phyloP scores from a whole-genome alignment of 2,329 filamentous ascomycete genomes.

The Aspergillus aculeatinus region DNA sequence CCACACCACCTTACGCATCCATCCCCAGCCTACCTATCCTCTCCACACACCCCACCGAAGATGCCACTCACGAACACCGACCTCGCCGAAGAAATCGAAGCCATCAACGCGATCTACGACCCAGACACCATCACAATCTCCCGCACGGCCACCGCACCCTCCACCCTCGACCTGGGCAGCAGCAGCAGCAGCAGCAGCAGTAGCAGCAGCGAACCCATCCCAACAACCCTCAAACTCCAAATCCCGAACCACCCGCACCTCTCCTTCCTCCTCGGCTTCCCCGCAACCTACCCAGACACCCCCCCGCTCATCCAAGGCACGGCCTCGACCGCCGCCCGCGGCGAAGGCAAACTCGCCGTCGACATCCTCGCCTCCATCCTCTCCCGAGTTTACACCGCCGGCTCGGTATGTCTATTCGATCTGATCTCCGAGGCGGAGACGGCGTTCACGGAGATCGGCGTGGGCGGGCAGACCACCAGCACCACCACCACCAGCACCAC shows the following conservation, averaged over 20 bases:
- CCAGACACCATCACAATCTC: slow-evolving; percentile 58
- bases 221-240: slow-evolving; percentile 58
- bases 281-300: slow-evolving; percentile 69
- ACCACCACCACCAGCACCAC: too few species aligned
- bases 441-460: slow-evolving; percentile 56
- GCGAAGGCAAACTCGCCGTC: slow-evolving; percentile 71
- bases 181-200: slow-evolving; percentile 12
- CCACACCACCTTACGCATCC: not conserved
- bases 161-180: slow-evolving; percentile 30
- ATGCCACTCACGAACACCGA: slow-evolving; percentile 35
- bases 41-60: not conserved
- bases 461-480: slow-evolving; percentile 22
- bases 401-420: slow-evolving; percentile 84
- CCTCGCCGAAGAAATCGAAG: slow-evolving; percentile 49
- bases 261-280: slow-evolving; percentile 62
- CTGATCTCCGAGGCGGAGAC: slow-evolving; percentile 68
- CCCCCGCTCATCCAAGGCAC: slow-evolving; percentile 74
- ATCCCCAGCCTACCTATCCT: not conserved
- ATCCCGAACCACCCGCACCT: slow-evolving; percentile 59
- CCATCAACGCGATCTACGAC: slow-evolving; percentile 60
- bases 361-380: slow-evolving; percentile 67
- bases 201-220: slow-evolving; percentile 19
- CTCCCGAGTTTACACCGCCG: slow-evolving; percentile 65
- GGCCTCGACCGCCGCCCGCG: slow-evolving; percentile 70
- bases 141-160: slow-evolving; percentile 18